Base-by-base conservation (phyloP, 2,329 filamentous ascomycete genomes). In the Penicillium sp. region DNA sequence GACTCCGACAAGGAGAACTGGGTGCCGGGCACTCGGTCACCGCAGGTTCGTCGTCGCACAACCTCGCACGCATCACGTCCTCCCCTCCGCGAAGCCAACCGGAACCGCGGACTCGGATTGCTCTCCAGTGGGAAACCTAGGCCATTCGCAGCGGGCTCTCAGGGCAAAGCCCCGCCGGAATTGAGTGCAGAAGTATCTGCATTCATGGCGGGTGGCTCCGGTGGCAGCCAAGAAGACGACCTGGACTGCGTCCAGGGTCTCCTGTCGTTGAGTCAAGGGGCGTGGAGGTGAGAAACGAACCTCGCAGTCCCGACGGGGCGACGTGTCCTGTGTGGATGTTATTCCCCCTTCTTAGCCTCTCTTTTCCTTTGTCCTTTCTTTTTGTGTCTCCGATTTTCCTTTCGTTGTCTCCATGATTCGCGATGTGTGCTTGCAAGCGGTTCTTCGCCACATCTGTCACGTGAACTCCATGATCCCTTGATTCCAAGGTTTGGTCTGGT, bases 1-100 rank as follows among this genome's bases (percentile, higher is more conserved):
- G 90, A 95, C 57, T 95, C 88, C 1, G 91, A 97, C 63, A 97
- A 97, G 69, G 91, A 97, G 70, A 97, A 97, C 60, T 94, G 88
- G 79, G 67, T 76, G 27, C 77, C 77, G 2, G 72, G 72, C 3
- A 74, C 71, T 15, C 63, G 64, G 23, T 50, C 55, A 13, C 60
- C 66, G 8, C 58, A 60, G 25, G 78, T 59, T 27, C 64, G 63
- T 38, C 63, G 64, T 23, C 58, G 60, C 4, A 54, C 51, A 14
- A 47, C 53, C 16, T 57, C 56, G n/a, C 56, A 62, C 18, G 49
- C 50, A 8, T 53, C 56, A 15, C 61, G 72, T 18, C 61, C 69
- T 16, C 64, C 72, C 4, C 62, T 80, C 17, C 70, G 69, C 35
- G 76, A 78, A 17, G 43, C 62, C 4, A 63, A 60, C 36, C 46